phyloP scores from a whole-genome alignment of 805 yeast species.

The Saccharomycopsis vini region DNA sequence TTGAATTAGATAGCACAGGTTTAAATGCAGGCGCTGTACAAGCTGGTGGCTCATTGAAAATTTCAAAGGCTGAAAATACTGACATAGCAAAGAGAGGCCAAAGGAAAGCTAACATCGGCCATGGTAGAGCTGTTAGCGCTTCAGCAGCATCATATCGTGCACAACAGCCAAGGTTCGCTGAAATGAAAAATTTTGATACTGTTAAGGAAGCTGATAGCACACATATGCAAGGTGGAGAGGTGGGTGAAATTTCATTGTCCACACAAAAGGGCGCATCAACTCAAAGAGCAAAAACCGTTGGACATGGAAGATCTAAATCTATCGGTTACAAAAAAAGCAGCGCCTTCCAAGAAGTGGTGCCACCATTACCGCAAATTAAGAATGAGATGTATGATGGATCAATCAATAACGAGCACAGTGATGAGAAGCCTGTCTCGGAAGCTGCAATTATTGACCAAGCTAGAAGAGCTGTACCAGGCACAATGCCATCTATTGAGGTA shows the following conservation, averaged over 20 bases:
- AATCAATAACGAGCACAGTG: constrained; percentile 28
- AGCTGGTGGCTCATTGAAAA: constrained; percentile 15
- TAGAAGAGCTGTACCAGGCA: constrained; percentile 55
- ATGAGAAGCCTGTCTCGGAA: constrained; percentile 33
- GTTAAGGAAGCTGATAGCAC: constrained; percentile 2
- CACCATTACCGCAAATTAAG: constrained; percentile 27
- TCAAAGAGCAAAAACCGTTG: constrained; percentile 81
- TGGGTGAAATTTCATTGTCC: not conserved
- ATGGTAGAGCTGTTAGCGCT: constrained; percentile 19
- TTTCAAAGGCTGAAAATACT: not conserved
- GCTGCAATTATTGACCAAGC: constrained; percentile 39
- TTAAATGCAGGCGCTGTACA: too few relatives aligned
- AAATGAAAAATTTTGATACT: constrained; percentile 6
- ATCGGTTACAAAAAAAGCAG: constrained; percentile 23
- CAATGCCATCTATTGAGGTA: constrained; percentile 91
- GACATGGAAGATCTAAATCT: constrained; percentile 66
- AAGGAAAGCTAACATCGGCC: constrained; percentile 12
- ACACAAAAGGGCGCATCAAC: constrained; percentile 38
- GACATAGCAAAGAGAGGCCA: constrained; percentile 13
- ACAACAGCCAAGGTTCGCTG: constrained; percentile 19
- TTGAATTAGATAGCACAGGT: too few relatives aligned
- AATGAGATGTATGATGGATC: constrained; percentile 44
- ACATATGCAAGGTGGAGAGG: not conserved
- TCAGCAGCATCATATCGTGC: constrained; percentile 17
- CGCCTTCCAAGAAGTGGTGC: constrained; percentile 19